Conservation (phyloP, 1,284 basidiomycete genomes). For the Austroboletus rostrupii region DNA sequence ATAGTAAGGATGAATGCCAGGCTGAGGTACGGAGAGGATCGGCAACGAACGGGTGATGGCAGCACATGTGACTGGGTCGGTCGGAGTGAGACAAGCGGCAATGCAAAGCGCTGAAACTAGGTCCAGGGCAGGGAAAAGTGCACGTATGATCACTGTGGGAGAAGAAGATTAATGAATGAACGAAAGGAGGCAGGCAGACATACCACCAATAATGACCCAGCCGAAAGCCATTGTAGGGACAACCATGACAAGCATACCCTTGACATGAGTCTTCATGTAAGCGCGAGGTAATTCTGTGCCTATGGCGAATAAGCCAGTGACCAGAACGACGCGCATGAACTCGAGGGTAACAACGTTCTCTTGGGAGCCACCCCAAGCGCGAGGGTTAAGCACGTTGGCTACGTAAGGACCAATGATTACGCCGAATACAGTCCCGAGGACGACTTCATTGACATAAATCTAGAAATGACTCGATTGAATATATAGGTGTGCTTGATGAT, state of each 20-base stretch:
- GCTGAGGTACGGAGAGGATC: too few relatives aligned
- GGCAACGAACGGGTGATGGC: conserved; percentile 30
- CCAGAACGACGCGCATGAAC: conserved; percentile 67
- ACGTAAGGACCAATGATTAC: conserved; percentile 73
- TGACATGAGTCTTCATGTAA: conserved; percentile 61
- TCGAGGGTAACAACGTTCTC: conserved; percentile 72
- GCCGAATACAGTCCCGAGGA: conserved; percentile 81
- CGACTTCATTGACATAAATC: conserved; percentile 90
- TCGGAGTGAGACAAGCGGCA: conserved; percentile 89
- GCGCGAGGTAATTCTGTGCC: conserved; percentile 68
- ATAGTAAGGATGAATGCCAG: conserved; percentile 34
- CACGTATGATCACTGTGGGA: conserved; percentile 51
- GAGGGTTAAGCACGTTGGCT: conserved; percentile 75
- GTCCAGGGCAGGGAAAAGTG: conserved; percentile 64
- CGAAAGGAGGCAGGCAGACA: conserved; percentile 9
- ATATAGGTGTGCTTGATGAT: not conserved
- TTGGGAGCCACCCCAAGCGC: conserved; percentile 63
- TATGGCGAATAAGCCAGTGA: conserved; percentile 67
- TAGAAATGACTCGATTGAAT: conserved; percentile 22
- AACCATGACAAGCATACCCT: conserved; percentile 59
- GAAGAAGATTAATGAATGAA: not conserved
- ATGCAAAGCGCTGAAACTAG: conserved; percentile 78
- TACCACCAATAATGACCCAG: conserved; percentile 66
- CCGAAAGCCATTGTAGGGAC: conserved; percentile 78
- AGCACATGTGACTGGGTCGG: conserved; percentile 79